phyloP scores from a whole-genome alignment of 441 rosid genomes.

The Populus tomentosa region DNA sequence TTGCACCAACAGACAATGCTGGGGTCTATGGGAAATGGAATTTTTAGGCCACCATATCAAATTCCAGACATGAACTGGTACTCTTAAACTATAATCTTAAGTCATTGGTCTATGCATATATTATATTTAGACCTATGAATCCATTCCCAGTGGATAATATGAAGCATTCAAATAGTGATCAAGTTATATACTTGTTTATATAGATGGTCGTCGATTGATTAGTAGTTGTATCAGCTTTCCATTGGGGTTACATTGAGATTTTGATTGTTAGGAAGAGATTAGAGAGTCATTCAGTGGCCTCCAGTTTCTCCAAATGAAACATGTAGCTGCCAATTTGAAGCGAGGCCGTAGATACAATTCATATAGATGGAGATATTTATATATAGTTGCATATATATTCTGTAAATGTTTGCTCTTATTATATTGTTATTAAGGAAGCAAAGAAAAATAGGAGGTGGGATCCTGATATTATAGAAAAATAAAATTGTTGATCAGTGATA shows the following conservation, averaged over 20 bases:
- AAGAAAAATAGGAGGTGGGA: neutral
- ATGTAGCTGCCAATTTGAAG: constrained; percentile 25
- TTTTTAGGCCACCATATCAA: constrained; percentile 52
- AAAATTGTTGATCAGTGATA: constrained; percentile 1
- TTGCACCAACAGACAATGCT: constrained; percentile 51
- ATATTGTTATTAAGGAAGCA: neutral
- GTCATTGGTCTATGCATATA: constrained; percentile 2
- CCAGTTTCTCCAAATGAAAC: constrained; percentile 5
- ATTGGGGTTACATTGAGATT: constrained; percentile 22
- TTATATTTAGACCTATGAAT: neutral
- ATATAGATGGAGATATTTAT: neutral
- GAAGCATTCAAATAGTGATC: constrained; percentile 8
- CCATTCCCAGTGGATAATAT: constrained; percentile 2
- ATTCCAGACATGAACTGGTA: constrained; percentile 68
- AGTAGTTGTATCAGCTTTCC: constrained; percentile 6
- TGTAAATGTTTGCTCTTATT: neutral
- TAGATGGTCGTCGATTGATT: neutral
- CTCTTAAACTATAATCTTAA: constrained; percentile 26
- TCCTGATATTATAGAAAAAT: constrained; percentile 16
- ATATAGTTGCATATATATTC: neutral
- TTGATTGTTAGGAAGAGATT: constrained; percentile 13
- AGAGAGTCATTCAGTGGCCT: neutral
- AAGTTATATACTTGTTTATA: neutral
- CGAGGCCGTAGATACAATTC: constrained; percentile 21
- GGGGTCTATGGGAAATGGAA: constrained; percentile 42